phyloP scores from a whole-genome alignment of 768 basidiomycete species.

The Clathrus columnatus region DNA sequence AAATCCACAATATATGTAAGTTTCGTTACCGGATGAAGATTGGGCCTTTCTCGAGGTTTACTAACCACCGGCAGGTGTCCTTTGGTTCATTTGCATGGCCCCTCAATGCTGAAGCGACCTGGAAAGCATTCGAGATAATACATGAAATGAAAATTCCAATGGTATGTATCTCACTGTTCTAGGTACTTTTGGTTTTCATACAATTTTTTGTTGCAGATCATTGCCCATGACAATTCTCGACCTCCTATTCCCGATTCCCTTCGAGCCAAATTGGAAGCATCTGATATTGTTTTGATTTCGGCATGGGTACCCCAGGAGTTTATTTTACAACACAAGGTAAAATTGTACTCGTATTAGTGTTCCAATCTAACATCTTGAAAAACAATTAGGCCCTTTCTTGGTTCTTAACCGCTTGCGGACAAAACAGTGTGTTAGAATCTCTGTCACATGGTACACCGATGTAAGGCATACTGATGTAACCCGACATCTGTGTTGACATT shows the following conservation, averaged over 20 bases:
- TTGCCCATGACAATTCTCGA: slow-evolving; percentile 14
- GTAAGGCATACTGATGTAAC: slow-evolving; percentile 7
- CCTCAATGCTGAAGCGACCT: slow-evolving; percentile 13
- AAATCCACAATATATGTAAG: slow-evolving; percentile 19
- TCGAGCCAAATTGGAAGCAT: slow-evolving; percentile 12
- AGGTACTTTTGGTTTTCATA: neutral
- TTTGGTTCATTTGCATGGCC: slow-evolving; percentile 19
- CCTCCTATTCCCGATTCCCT: slow-evolving; percentile 17
- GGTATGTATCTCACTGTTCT: slow-evolving; percentile 9
- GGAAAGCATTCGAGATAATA: slow-evolving; percentile 16
- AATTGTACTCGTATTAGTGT: neutral
- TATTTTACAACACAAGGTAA: slow-evolving; percentile 18
- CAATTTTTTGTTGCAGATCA: slow-evolving; percentile 14
- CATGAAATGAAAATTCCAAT: slow-evolving; percentile 18
- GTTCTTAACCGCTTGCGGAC: slow-evolving; percentile 20
- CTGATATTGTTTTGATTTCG: slow-evolving; percentile 16
- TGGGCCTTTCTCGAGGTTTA: too few relatives aligned
- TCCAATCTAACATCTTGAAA: neutral
- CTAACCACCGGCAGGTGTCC: slow-evolving; percentile 15
- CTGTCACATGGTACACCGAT: slow-evolving; percentile 17
- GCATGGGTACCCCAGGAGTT: slow-evolving; percentile 20
- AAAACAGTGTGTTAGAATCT: slow-evolving; percentile 19
- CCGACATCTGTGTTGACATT: too few relatives aligned
- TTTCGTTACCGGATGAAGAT: neutral
- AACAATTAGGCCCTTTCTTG: slow-evolving; percentile 15